phyloP scores from a whole-genome alignment of 2,329 filamentous ascomycete genomes.

The Raffaelea ambrosiae region DNA sequence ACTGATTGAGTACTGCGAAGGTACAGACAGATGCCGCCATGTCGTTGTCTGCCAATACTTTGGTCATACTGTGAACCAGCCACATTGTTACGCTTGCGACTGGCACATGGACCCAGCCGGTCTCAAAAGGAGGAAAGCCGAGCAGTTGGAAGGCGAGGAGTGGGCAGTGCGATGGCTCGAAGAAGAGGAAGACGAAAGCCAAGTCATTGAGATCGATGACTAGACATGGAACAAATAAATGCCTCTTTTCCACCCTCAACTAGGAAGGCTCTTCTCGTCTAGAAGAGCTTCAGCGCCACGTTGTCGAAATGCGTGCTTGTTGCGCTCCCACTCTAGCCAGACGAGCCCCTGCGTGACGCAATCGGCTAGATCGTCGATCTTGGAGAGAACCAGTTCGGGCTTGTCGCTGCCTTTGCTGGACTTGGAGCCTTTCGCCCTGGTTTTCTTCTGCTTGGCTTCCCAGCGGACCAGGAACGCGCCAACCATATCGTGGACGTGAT shows the following conservation, averaged over 20 bases:
- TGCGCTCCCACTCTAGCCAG: constrained; percentile 68
- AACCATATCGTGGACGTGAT: constrained; percentile 5
- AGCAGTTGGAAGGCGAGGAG: too few species aligned
- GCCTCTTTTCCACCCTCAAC: background rate
- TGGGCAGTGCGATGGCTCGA: too few species aligned
- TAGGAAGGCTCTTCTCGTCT: background rate
- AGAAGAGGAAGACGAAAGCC: too few species aligned
- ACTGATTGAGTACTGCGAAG: constrained; percentile 76
- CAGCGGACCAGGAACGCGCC: constrained; percentile 9
- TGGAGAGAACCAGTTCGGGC: constrained; percentile 26
- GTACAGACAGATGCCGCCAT: constrained; percentile 65
- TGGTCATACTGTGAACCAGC: constrained; percentile 55
- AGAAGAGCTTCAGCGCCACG: constrained; percentile 19
- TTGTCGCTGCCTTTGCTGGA: background rate
- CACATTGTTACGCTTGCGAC: too few species aligned
- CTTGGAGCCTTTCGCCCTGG: background rate
- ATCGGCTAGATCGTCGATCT: constrained; percentile 76
- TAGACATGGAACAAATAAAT: background rate
- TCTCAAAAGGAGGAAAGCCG: too few species aligned
- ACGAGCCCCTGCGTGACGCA: constrained; percentile 69
- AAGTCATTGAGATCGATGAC: too few species aligned
- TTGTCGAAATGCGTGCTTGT: constrained; percentile 28
- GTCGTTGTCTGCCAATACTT: constrained; percentile 68
- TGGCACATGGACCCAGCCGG: too few species aligned
- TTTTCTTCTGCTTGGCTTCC: constrained; percentile 8